Conservation (phyloP, 352 stramenopile genomes). For the Pythium phragmiticola region DNA sequence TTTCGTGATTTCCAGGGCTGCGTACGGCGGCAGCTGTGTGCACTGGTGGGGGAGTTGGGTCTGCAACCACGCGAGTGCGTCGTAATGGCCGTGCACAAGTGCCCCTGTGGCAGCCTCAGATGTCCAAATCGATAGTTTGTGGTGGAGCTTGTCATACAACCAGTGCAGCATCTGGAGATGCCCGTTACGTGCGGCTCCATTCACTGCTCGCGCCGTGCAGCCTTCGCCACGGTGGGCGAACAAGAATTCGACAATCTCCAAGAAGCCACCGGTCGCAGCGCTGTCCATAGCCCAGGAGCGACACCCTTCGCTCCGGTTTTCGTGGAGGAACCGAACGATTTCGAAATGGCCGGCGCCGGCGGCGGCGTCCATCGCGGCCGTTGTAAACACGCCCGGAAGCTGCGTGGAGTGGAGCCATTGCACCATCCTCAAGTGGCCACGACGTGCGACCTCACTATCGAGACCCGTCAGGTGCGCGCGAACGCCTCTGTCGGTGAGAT, state of each 20-base stretch:
- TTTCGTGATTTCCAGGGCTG: slow-evolving; percentile 12
- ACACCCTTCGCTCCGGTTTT: slow-evolving; percentile 12
- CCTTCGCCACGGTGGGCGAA: slow-evolving; percentile 6
- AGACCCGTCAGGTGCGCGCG: slow-evolving; percentile 2
- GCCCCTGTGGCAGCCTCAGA: slow-evolving; percentile 5
- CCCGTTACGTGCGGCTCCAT: slow-evolving; percentile 11
- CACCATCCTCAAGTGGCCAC: slow-evolving; percentile 7
- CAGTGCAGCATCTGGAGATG: slow-evolving; percentile 15
- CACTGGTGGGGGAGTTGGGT: not conserved
- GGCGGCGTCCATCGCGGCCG: slow-evolving; percentile 11
- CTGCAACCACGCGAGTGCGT: slow-evolving; percentile 6
- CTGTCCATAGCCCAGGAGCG: slow-evolving; percentile 10
- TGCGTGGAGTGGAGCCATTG: slow-evolving; percentile 6
- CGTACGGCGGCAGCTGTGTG: slow-evolving; percentile 4
- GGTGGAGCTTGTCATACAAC: slow-evolving; percentile 9
- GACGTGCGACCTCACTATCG: not conserved
- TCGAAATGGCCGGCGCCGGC: slow-evolving; percentile 2
- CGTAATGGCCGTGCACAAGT: slow-evolving; percentile 7
- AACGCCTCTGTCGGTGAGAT: slow-evolving; percentile 4
- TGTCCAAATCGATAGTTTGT: slow-evolving; percentile 1
- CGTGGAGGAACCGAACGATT: slow-evolving; percentile 17
- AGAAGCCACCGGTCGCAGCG: slow-evolving; percentile 4
- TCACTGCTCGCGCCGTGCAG: slow-evolving; percentile 11
- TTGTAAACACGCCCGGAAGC: not conserved
- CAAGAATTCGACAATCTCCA: slow-evolving; percentile 6